Evolutionary conservation across 1,139 yeast genomes (phyloP), one percentile per base, ranked within the genome.

Genomic region (Wickerhamomyces sp.): DNA sequence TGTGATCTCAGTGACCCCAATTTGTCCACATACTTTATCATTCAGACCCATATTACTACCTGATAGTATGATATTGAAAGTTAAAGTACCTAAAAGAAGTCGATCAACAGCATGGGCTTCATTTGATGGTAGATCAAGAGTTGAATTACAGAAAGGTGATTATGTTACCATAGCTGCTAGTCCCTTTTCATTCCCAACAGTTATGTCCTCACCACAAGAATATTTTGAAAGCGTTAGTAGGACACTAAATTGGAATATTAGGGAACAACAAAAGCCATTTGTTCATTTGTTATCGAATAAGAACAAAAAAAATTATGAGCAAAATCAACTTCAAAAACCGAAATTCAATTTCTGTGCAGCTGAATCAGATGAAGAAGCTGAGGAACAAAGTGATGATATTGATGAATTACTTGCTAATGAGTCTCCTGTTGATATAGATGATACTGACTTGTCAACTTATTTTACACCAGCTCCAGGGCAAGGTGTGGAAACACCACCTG

Each of bases 1-100:
- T 55, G 95, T 95, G 9, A 85, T 89, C 37, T 81, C 90, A 47
- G 89, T 89, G 3, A 89, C 96, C 0, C 96, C 96, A 0, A 87
- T 89, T 50, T 89, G 96, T 60, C 98, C 96, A 0, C 96, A 89
- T 57, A 87, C 96, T 0, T 71, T 89, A 40, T 86, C 95, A 5
- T 89, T 89, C 66, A 73, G 96, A 55, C 96, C 96, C 1, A 85
- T 89, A 47, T 71, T 89, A 47, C 69, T 89, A 32, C 96, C 96
- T 0, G 96, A 88, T 59, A 84, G 93, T 9, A 87, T 88, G 90
- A 73, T 77, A 36, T 67, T 89, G 50, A 84, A 79, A 56, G 85
- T 89, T 2, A 82, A 80, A 57, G 89, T 87, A 1, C 94, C 96
- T 0, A 57, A 66, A 37, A 68, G 78, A 39, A 79, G 88, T 46